Conservation (phyloP, 2,329 filamentous ascomycete genomes). For the Fusarium anguioides region DNA sequence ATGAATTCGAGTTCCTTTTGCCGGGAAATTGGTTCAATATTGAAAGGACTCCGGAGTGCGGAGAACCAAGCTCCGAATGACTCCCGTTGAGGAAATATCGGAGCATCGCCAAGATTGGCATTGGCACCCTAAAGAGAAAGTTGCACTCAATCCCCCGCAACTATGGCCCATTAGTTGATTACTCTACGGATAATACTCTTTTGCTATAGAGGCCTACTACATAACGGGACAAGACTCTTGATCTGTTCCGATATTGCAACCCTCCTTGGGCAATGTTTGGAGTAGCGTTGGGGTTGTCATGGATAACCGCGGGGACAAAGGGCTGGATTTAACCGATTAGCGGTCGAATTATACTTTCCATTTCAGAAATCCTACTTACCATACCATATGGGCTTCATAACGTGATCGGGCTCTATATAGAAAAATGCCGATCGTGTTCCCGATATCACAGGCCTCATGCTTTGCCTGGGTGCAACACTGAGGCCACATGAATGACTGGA, state of each 20-base stretch:
- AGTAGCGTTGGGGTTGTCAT: background rate
- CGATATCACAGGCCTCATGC: too few species aligned
- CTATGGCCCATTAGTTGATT: background rate
- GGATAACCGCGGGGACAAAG: background rate
- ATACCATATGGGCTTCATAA: background rate
- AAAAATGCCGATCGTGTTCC: background rate
- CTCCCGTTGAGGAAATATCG: constrained; percentile 27
- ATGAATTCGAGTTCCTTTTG: background rate
- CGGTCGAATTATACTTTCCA: background rate
- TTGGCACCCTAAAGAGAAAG: constrained; percentile 9
- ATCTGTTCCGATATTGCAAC: background rate
- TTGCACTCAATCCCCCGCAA: background rate
- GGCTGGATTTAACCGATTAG: background rate
- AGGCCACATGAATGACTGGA: too few species aligned
- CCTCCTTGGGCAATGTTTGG: background rate
- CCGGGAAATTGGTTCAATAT: background rate
- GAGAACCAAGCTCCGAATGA: constrained; percentile 29
- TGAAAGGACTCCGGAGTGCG: background rate
- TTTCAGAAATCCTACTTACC: background rate
- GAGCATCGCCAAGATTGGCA: constrained; percentile 10
- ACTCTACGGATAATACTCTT: background rate
- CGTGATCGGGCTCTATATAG: background rate
- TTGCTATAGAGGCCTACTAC: background rate
- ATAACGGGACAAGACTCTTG: background rate
- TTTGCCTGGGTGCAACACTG: too few species aligned